These are phyloP conservation scores for Suillus subalutaceus DNA, from an alignment of 768 basidiomycete species.

Conservation along the genomic window DNA sequence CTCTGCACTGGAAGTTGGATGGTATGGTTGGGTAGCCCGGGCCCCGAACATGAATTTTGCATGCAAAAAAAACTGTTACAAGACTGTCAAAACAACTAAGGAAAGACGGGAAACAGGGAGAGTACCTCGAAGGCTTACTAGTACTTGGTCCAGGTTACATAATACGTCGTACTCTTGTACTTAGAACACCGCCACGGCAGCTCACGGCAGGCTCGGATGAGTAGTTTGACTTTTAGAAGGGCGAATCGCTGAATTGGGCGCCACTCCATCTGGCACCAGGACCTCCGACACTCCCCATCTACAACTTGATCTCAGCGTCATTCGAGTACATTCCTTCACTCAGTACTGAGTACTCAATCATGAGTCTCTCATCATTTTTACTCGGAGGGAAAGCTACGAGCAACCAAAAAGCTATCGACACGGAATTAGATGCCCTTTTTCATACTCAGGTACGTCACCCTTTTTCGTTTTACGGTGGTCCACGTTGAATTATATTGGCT, in stretches of 20 bases:
- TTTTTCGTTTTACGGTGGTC: not conserved
- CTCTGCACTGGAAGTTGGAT: too few relatives aligned
- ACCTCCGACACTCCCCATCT: too few relatives aligned
- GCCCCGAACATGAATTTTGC: not conserved
- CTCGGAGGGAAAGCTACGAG: slow-evolving; percentile 37
- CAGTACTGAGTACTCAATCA: slow-evolving; percentile 20
- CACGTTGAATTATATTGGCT: not conserved
- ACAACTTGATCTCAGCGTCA: too few relatives aligned
- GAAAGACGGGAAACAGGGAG: not conserved
- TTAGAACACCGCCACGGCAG: not conserved
- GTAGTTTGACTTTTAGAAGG: too few relatives aligned
- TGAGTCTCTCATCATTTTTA: slow-evolving; percentile 62
- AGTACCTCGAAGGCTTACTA: not conserved
- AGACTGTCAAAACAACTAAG: not conserved
- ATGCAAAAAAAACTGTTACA: not conserved
- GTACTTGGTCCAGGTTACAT: not conserved
- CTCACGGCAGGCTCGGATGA: too few relatives aligned
- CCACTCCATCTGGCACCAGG: too few relatives aligned
- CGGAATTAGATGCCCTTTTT: slow-evolving; percentile 67
- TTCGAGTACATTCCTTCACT: not conserved
- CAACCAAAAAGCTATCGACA: slow-evolving; percentile 49
- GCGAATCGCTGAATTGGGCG: too few relatives aligned
- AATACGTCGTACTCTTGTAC: not conserved
- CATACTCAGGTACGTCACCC: slow-evolving; percentile 48
- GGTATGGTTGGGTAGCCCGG: too few relatives aligned